A percentile compares a stretch with the other conserved stretches of the same genome.
These are phyloP conservation scores for Cutaneotrichosporon spelunceum DNA, from an alignment of 1,284 basidiomycete genomes.

Conservation along the genomic window DNA sequence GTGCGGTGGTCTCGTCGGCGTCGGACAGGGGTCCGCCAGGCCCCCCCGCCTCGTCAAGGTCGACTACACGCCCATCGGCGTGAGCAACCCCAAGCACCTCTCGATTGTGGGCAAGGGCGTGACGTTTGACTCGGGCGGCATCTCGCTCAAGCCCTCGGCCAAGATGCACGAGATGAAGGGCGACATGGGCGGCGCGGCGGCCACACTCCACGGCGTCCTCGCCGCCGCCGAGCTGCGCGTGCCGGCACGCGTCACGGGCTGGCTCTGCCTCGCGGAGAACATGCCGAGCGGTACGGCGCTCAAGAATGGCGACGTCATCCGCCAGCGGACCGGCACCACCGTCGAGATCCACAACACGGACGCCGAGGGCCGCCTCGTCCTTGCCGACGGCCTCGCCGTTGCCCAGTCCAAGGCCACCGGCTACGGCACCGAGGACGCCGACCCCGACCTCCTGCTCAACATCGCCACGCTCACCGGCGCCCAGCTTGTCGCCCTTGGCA, in stretches of 20 bases:
- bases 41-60: slow-evolving; percentile 22
- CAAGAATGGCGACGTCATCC: slow-evolving; percentile 23
- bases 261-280: slow-evolving; percentile 25
- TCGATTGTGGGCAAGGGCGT: slow-evolving; percentile 25
- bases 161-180: slow-evolving; percentile 27
- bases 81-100: slow-evolving; percentile 16
- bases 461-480: slow-evolving; percentile 24
- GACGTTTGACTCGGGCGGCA: slow-evolving; percentile 25
- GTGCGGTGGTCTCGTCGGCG: slow-evolving; percentile 18
- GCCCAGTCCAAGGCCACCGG: slow-evolving; percentile 21
- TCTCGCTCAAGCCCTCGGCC: slow-evolving; percentile 22
- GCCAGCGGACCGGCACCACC: slow-evolving; percentile 21
- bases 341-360: slow-evolving; percentile 26
- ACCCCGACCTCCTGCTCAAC: slow-evolving; percentile 24
- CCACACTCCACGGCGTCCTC: slow-evolving; percentile 20
- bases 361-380: slow-evolving; percentile 26
- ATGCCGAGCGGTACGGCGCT: slow-evolving; percentile 22
- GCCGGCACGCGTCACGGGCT: slow-evolving; percentile 19
- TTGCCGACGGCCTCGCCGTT: slow-evolving; percentile 22
- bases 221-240: slow-evolving; percentile 22
- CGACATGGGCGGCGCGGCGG: slow-evolving; percentile 25
- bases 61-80: slow-evolving; percentile 17
- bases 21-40: slow-evolving; percentile 18
- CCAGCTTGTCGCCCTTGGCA: slow-evolving; percentile 22
- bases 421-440: slow-evolving; percentile 23